Evolutionary conservation across 2,329 filamentous ascomycete species (phyloP).

Genomic region (Thelonectria olida): DNA sequence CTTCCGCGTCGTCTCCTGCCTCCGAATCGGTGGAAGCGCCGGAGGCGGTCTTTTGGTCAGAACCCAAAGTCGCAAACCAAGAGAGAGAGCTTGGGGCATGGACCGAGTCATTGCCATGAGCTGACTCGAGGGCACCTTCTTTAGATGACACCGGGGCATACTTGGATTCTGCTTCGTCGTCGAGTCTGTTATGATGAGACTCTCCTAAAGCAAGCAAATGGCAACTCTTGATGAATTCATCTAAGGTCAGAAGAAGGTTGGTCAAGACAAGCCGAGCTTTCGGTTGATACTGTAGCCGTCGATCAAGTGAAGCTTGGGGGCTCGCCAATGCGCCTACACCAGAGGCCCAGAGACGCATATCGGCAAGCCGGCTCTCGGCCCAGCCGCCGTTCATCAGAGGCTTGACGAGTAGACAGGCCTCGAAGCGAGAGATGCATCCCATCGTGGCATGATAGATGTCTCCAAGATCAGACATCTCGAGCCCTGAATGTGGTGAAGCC

Average conservation of each 20-base stretch:
- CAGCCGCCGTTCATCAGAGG: conserved; percentile 12
- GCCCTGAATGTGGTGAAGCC: neutral
- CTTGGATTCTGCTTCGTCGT: neutral
- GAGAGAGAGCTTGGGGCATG: neutral
- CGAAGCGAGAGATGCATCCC: conserved; percentile 3
- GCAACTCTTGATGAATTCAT: conserved; percentile 6
- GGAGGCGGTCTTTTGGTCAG: neutral
- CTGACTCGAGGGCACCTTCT: neutral
- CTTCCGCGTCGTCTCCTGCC: neutral
- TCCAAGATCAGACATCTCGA: neutral
- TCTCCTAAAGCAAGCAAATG: neutral
- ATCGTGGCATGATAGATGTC: neutral
- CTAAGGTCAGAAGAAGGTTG: conserved; percentile 3
- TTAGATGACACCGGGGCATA: neutral
- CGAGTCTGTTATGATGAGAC: neutral
- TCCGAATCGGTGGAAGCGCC: neutral
- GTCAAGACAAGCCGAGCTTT: conserved; percentile 2
- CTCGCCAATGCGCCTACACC: conserved; percentile 13
- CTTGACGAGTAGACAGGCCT: conserved; percentile 8
- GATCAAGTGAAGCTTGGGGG: conserved; percentile 7
- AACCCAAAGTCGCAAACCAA: neutral
- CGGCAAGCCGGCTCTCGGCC: conserved; percentile 20
- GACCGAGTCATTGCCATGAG: neutral
- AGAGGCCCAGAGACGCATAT: conserved; percentile 19
- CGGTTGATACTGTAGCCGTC: conserved; percentile 6